Evolutionary conservation across 2,329 filamentous ascomycete species (phyloP), one percentile per base, ranked within the genome.

Genomic region (Xenosphaeropsis pyriputrescens): DNA sequence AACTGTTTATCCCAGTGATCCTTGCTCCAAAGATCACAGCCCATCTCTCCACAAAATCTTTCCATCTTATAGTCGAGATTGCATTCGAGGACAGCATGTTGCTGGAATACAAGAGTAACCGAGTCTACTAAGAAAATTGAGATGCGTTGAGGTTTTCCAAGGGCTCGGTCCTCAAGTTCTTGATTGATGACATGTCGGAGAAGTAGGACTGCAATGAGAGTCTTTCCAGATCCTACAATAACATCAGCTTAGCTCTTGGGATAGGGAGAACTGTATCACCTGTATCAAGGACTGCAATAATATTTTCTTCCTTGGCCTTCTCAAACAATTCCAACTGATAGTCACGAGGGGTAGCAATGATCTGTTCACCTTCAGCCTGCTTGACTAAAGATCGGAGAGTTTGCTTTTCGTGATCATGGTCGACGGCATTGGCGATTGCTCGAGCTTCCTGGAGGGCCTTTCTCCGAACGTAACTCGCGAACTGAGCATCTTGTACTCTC

Each of bases 311-410:
- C 52, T 91, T 94, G 4, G 91, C 89, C 45, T 73, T 73, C 55
- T 95, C 85, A 50, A 91, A 96, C 0, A 98, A 68, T 53, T 96
- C 89, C 11, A 84, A 63, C 55, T 98, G 91, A 51, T 96, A 98
- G 50, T 94, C 85, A 35, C 89, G 71, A 1, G 88, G 85, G 38
- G 76, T 80, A 9, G 75, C 70, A 41, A 91, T 86, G 38, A 85
- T 83, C 29, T 59, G 63, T 16, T 58, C 40, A 37, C 46, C 53
- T 32, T 54, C 53, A 2, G 50, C 44, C 19, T 55, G 49, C 30
- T 55, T 47, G 11, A 56, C 45, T 4, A 57, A 42, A 48, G 50
- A 55, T 43, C 43, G 42, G 12, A 49, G 46, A 19, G 50, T 51
- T 34, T 55, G 51, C 15, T 45, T 36, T 14, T 42, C 39, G 26